Evolutionary conservation across 495 filamentous ascomycete species (phyloP).

Genomic region (Neurospora sp.): DNA sequence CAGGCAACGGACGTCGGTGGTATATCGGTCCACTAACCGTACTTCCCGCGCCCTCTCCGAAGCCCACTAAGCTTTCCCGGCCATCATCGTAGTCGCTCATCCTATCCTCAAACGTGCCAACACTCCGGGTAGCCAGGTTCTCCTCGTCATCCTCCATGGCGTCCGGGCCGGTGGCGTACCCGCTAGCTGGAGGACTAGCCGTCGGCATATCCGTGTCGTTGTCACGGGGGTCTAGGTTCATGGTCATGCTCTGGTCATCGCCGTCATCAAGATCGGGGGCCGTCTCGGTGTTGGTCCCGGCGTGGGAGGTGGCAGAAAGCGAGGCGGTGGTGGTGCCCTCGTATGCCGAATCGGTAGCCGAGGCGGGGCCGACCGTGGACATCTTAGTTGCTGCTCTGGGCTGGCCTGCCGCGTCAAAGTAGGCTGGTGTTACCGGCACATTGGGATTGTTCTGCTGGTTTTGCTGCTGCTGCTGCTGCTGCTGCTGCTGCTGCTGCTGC

Average conservation of each 20-base stretch:
- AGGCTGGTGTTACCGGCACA: slow-evolving; percentile 38
- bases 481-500: slow-evolving; percentile 4
- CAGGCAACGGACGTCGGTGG: slow-evolving; percentile 30
- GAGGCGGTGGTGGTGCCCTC: slow-evolving; percentile 46
- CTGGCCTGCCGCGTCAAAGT: slow-evolving; percentile 61
- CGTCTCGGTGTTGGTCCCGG: slow-evolving; percentile 50
- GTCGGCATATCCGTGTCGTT: slow-evolving; percentile 27
- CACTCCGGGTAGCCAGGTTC: slow-evolving; percentile 34
- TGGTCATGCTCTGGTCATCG: slow-evolving; percentile 34
- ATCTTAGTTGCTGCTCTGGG: slow-evolving; percentile 47
- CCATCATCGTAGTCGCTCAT: slow-evolving; percentile 59
- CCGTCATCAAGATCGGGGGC: slow-evolving; percentile 26
- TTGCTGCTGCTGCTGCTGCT: slow-evolving; percentile 4
- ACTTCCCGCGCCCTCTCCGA: slow-evolving; percentile 78
- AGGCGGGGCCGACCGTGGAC: slow-evolving; percentile 81
- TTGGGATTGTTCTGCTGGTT: slow-evolving; percentile 16
- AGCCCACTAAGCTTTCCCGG: slow-evolving; percentile 63
- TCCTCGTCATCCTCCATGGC: slow-evolving; percentile 27
- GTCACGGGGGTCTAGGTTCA: slow-evolving; percentile 35
- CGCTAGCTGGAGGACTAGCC: slow-evolving; percentile 17
- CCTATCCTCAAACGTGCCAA: slow-evolving; percentile 56
- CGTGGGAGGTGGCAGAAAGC: slow-evolving; percentile 11
- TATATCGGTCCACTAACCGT: slow-evolving; percentile 66
- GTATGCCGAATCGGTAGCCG: slow-evolving; percentile 55
- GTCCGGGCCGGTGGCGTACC: slow-evolving; percentile 22